phyloP scores from a whole-genome alignment of 164 flowering plant species.

The Houttuynia cordata region DNA sequence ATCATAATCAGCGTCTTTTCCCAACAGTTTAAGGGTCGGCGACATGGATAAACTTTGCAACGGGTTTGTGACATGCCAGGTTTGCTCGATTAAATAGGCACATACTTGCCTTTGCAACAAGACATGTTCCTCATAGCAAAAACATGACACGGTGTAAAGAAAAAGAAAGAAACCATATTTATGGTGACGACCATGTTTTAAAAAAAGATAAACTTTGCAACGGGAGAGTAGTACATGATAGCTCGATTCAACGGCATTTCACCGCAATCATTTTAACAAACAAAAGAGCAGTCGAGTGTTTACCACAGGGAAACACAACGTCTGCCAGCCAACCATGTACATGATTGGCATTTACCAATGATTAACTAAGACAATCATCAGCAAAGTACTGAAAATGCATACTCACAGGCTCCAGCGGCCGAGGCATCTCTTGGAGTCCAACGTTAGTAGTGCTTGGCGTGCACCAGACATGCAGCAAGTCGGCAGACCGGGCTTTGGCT shows the following conservation, averaged over 20 bases:
- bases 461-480: slow-evolving; percentile 80
- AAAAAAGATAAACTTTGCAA: too few relatives aligned
- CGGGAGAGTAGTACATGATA: too few relatives aligned
- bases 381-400: background rate
- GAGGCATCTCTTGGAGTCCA: slow-evolving; percentile 79
- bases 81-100: background rate
- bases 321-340: background rate
- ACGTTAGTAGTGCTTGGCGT: slow-evolving; percentile 90
- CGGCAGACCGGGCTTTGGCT: slow-evolving; percentile 55
- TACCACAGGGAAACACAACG: background rate
- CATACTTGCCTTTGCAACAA: background rate
- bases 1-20: too few relatives aligned
- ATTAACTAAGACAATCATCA: background rate
- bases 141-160: background rate
- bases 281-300: background rate
- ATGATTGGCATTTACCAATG: background rate
- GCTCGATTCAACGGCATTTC: too few relatives aligned
- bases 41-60: background rate
- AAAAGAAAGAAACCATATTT: background rate
- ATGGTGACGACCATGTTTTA: background rate
- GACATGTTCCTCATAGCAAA: background rate
- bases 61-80: too few relatives aligned
- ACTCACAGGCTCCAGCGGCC: slow-evolving; percentile 65
- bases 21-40: too few relatives aligned
- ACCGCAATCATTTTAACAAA: too few relatives aligned